Evolutionary conservation across 1,284 basidiomycete genomes (phyloP).

Genomic region (Pholiota adiposa): DNA sequence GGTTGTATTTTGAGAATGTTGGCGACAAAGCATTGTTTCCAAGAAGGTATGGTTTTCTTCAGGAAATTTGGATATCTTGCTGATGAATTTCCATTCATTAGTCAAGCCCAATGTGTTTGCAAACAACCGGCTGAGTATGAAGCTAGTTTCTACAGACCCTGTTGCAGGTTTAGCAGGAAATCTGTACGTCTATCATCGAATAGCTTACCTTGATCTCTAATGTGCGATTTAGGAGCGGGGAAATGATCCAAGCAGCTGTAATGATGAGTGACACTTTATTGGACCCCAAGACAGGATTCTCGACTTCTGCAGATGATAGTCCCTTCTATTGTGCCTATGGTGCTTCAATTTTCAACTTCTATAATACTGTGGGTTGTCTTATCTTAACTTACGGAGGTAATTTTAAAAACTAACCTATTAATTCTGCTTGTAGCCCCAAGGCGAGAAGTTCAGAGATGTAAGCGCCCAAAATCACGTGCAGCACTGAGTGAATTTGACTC

Average conservation of each 20-base stretch:
- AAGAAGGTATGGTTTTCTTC: slow-evolving; percentile 35
- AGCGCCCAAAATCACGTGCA: slow-evolving; percentile 1
- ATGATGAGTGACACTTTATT: slow-evolving; percentile 30
- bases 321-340: slow-evolving; percentile 28
- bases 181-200: neutral
- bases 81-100: neutral
- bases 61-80: neutral
- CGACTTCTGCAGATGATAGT: slow-evolving; percentile 24
- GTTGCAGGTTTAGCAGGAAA: slow-evolving; percentile 1
- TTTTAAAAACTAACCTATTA: too few species aligned
- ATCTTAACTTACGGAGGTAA: too few species aligned
- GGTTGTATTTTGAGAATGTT: slow-evolving; percentile 35
- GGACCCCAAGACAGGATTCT: slow-evolving; percentile 26
- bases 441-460: slow-evolving; percentile 14
- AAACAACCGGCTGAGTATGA: slow-evolving; percentile 1
- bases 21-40: slow-evolving; percentile 37
- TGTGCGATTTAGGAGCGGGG: slow-evolving; percentile 14
- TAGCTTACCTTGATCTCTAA: neutral
- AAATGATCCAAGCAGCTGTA: slow-evolving; percentile 26
- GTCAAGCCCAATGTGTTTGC: slow-evolving; percentile 7
- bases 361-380: slow-evolving; percentile 1
- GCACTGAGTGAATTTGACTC: neutral
- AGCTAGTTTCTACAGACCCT: slow-evolving; percentile 3
- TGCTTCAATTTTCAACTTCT: slow-evolving; percentile 3
- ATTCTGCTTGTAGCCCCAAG: slow-evolving; percentile 6